These are phyloP conservation scores for Calamus simplicifolius DNA, from an alignment of 176 grass and related monocot genomes.

Conservation along the genomic window DNA sequence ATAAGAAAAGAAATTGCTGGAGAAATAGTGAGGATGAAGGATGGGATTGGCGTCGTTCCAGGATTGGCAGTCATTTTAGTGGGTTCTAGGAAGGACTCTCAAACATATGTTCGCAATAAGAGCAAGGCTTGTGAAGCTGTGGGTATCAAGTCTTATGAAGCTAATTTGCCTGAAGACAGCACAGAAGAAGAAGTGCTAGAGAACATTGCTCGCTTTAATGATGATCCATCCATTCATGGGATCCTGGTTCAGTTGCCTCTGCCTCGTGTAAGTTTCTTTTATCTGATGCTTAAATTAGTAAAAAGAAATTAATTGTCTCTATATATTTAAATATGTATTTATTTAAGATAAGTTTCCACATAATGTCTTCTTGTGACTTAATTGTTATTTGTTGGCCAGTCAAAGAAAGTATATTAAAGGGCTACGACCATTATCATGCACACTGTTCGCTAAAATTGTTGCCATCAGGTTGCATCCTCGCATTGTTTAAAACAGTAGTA, in stretches of 20 bases:
- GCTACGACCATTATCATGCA: too few relatives aligned
- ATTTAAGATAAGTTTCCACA: too few relatives aligned
- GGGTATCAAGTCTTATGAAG: constrained; percentile 77
- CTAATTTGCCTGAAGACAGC: constrained; percentile 67
- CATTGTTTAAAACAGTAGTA: too few relatives aligned
- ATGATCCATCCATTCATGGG: constrained; percentile 70
- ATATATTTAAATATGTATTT: background rate
- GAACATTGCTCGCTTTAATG: constrained; percentile 60
- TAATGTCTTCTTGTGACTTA: too few relatives aligned
- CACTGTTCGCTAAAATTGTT: too few relatives aligned
- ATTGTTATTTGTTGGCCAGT: too few relatives aligned
- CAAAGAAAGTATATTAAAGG: too few relatives aligned
- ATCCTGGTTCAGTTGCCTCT: constrained; percentile 96
- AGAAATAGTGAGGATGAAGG: constrained; percentile 59
- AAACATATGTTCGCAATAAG: constrained; percentile 91
- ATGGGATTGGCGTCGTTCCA: constrained; percentile 48
- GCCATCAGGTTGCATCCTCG: too few relatives aligned
- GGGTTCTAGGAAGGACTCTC: constrained; percentile 77
- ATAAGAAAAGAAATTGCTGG: constrained; percentile 55
- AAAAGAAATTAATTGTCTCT: background rate
- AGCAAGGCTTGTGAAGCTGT: constrained; percentile 81
- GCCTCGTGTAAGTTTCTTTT: constrained; percentile 49
- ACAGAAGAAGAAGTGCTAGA: constrained; percentile 71
- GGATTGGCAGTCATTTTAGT: constrained; percentile 83
- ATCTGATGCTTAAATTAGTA: background rate